phyloP scores from a whole-genome alignment of 306 rosid species.

The Mucuna pruriens region DNA sequence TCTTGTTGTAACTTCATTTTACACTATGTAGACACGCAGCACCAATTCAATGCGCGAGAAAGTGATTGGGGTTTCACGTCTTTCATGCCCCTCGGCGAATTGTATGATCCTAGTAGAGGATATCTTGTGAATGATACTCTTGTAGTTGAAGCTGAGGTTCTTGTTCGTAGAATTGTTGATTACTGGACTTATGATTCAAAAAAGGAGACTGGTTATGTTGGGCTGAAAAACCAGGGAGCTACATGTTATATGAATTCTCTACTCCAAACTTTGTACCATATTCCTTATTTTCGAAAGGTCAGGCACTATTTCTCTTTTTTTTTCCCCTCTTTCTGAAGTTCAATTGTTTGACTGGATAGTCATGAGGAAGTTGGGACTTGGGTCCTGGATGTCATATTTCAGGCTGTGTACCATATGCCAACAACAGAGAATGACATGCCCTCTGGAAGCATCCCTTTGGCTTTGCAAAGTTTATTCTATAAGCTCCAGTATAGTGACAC shows the following conservation, averaged over 20 bases:
- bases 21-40: constrained; percentile 76
- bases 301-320: constrained; percentile 22
- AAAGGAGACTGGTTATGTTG: constrained; percentile 92
- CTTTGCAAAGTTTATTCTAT: constrained; percentile 85
- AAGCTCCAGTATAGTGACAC: constrained; percentile 90
- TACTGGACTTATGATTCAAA: constrained; percentile 89
- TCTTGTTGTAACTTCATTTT: constrained; percentile 41
- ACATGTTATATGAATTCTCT: constrained; percentile 93
- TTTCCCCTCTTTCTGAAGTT: constrained; percentile 16
- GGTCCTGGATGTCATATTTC: constrained; percentile 48
- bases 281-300: constrained; percentile 91
- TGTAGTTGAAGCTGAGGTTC: constrained; percentile 84
- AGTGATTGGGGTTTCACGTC: constrained; percentile 98
- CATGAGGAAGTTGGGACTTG: constrained; percentile 26
- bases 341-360: constrained; percentile 37
- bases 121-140: constrained; percentile 78
- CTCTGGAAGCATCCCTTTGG: constrained; percentile 87
- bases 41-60: constrained; percentile 88
- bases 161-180: constrained; percentile 82
- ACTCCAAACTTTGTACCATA: constrained; percentile 85
- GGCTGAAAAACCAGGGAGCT: constrained; percentile 95
- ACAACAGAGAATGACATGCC: constrained; percentile 94
- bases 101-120: constrained; percentile 82
- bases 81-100: constrained; percentile 87
- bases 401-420: constrained; percentile 98